A percentile compares a stretch with the other conserved stretches of the same genome.
Evolutionary conservation across 805 yeast genomes (phyloP).

Genomic region (Ogataea kodamae): DNA sequence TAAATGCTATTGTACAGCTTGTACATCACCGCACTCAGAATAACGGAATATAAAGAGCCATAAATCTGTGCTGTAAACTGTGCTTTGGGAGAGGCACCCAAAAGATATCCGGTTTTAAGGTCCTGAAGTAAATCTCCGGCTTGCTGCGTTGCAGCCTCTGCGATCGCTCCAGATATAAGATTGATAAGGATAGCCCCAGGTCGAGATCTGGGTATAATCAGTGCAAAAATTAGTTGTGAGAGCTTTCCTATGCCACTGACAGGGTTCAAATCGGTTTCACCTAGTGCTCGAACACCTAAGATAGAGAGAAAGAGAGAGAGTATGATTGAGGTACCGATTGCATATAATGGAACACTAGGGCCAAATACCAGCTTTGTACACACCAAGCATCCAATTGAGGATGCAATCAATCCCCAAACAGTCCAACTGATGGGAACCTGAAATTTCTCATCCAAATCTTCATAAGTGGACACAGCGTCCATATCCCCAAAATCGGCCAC

Average conservation of each 20-base stretch:
- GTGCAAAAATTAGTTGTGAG: constrained; percentile 84
- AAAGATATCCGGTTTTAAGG: constrained; percentile 84
- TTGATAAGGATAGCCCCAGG: constrained; percentile 84
- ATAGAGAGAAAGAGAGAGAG: constrained; percentile 78
- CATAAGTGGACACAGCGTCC: constrained; percentile 2
- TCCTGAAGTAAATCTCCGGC: constrained; percentile 99
- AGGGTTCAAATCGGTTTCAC: constrained; percentile 95
- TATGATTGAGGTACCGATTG: constrained; percentile 63
- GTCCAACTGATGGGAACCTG: constrained; percentile 51
- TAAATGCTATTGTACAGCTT: constrained; percentile 76
- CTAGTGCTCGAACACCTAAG: constrained; percentile 88
- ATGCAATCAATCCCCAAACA: constrained; percentile 55
- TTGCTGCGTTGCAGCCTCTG: constrained; percentile 99
- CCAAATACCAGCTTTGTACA: constrained; percentile 71
- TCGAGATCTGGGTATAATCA: constrained; percentile 66
- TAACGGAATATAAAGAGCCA: constrained; percentile 82
- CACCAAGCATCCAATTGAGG: constrained; percentile 65
- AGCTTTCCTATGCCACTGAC: constrained; percentile 95
- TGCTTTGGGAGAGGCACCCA: constrained; percentile 90
- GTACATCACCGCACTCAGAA: constrained; percentile 80
- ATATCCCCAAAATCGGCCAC: neutral
- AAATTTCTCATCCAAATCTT: constrained; percentile 39
- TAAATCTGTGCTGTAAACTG: constrained; percentile 88
- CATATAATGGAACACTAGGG: constrained; percentile 62
- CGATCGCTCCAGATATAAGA: constrained; percentile 91